These are phyloP conservation scores for Angomonas deanei DNA, from an alignment of 208 protist genomes.

Conservation along the genomic window DNA sequence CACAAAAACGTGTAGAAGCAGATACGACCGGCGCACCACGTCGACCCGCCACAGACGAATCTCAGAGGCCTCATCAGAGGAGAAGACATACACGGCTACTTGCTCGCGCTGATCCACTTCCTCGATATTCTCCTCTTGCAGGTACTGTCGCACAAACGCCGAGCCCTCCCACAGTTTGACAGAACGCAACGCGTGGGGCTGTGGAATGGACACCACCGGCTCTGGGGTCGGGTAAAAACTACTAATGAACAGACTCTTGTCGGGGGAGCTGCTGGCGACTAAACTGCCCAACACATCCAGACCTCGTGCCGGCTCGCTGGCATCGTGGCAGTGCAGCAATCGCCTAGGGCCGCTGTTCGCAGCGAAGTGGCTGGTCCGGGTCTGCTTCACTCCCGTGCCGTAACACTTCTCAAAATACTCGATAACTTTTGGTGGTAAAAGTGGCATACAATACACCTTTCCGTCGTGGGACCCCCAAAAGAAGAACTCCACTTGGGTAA, in stretches of 20 bases:
- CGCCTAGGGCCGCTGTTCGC: slow-evolving; percentile 36
- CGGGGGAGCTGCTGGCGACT: slow-evolving; percentile 32
- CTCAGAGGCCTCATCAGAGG: slow-evolving; percentile 43
- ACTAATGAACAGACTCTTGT: slow-evolving; percentile 49
- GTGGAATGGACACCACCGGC: slow-evolving; percentile 33
- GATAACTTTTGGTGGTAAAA: slow-evolving; percentile 52
- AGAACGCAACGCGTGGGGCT: slow-evolving; percentile 32
- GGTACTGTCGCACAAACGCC: slow-evolving; percentile 15
- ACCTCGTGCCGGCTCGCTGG: slow-evolving; percentile 40
- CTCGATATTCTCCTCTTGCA: no score
- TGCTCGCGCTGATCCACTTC: slow-evolving; percentile 9
- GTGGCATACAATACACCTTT: slow-evolving; percentile 42
- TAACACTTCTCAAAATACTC: neutral
- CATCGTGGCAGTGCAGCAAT: slow-evolving; percentile 54
- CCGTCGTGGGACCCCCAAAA: slow-evolving; percentile 63
- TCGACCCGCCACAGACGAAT: slow-evolving; percentile 76
- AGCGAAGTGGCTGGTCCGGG: neutral
- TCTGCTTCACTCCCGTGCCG: no score
- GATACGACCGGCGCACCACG: slow-evolving; percentile 26
- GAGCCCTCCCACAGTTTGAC: slow-evolving; percentile 71
- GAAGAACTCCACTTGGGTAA: slow-evolving; percentile 80
- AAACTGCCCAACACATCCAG: slow-evolving; percentile 46
- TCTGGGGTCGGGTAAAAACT: slow-evolving; percentile 46
- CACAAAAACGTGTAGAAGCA: slow-evolving; percentile 56
- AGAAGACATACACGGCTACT: slow-evolving; percentile 64